These are phyloP conservation scores for Solanum corneliomulleri DNA, from an alignment of 257 asterid genomes.

Conservation along the genomic window DNA sequence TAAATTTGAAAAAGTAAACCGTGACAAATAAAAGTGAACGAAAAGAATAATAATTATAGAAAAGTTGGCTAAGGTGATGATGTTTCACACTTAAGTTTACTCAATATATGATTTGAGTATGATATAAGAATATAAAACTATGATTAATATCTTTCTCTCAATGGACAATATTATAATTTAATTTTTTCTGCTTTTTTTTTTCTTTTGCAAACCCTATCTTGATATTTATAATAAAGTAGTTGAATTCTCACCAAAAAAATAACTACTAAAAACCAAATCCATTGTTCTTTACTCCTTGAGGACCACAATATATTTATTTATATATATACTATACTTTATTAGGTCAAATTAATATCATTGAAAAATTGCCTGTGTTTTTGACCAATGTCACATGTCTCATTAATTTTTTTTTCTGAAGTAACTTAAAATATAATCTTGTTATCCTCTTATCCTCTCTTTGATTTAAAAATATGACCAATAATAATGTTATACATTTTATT, in stretches of 20 bases:
- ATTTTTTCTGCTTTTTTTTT: not conserved
- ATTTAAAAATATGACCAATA: not conserved
- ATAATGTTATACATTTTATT: not conserved
- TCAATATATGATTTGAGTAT: not conserved
- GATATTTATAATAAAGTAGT: not conserved
- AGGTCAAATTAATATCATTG: not conserved
- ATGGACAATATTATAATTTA: not conserved
- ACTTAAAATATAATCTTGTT: not conserved
- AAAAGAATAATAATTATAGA: not conserved
- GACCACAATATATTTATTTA: not conserved
- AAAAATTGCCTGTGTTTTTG: not conserved
- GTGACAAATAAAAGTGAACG: not conserved
- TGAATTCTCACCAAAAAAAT: not conserved
- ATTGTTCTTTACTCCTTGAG: not conserved
- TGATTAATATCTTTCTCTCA: not conserved
- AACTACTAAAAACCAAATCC: not conserved
- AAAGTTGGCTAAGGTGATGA: not conserved
- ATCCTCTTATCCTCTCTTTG: not conserved
- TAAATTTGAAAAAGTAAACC: accelerated
- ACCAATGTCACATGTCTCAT: not conserved
- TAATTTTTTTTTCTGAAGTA: not conserved
- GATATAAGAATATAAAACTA: not conserved
- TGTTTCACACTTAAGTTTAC: not conserved
- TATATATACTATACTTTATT: not conserved
- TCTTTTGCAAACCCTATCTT: not conserved